Percentiles rank a stretch among this genome's conserved stretches.
Evolutionary conservation across 2,329 filamentous ascomycete species (phyloP).

Genomic region (Epichloe hybrida): DNA sequence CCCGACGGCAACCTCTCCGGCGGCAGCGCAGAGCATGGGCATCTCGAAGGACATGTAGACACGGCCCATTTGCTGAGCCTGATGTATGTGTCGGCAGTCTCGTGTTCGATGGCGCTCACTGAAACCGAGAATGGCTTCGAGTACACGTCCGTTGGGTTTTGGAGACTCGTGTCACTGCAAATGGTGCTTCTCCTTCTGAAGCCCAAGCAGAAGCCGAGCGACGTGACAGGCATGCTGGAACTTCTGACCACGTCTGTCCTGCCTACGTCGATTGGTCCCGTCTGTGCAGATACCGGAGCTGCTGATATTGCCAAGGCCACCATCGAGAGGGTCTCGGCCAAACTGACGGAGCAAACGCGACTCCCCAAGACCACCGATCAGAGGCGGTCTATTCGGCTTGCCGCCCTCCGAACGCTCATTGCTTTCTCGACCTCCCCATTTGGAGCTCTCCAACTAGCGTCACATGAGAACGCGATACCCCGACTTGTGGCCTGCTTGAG

Average conservation of each 20-base stretch:
- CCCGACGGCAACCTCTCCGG: constrained; percentile 33
- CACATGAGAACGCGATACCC: constrained; percentile 56
- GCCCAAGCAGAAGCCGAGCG: constrained; percentile 47
- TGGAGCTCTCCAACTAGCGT: constrained; percentile 51
- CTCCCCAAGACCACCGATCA: constrained; percentile 21
- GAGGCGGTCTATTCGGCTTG: constrained; percentile 29
- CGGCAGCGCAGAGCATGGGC: constrained; percentile 21
- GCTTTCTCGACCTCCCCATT: constrained; percentile 49
- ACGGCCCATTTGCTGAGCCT: constrained; percentile 50
- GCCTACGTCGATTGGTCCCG: constrained; percentile 51
- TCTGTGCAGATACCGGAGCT: constrained; percentile 31
- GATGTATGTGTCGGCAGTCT: constrained; percentile 49
- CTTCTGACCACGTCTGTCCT: constrained; percentile 55
- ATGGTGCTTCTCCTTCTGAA: constrained; percentile 55
- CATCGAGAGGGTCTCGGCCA: constrained; percentile 49
- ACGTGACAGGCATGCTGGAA: constrained; percentile 51
- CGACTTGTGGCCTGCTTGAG: constrained; percentile 55
- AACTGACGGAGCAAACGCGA: constrained; percentile 43
- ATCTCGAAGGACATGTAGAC: constrained; percentile 42
- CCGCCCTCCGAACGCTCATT: constrained; percentile 40
- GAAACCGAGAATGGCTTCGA: constrained; percentile 17
- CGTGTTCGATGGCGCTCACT: constrained; percentile 33
- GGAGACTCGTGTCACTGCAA: constrained; percentile 52
- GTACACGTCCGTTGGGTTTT: constrained; percentile 37
- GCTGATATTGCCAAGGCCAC: constrained; percentile 31